phyloP scores from a whole-genome alignment of 352 stramenopile species.

The Elongisporangium undulatum region DNA sequence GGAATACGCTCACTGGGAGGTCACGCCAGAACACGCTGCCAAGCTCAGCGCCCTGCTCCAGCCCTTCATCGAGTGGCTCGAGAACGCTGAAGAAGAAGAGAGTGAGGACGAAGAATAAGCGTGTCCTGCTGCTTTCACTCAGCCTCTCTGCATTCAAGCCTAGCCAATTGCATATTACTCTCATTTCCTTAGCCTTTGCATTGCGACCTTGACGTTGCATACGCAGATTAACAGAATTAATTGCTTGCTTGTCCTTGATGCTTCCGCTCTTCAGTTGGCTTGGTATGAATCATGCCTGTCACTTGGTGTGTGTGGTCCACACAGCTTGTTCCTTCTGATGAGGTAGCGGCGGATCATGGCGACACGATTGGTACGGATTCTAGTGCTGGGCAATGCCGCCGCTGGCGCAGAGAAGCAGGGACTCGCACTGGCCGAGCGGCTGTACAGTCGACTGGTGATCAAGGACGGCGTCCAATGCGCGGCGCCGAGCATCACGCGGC shows the following conservation, averaged over 20 bases:
- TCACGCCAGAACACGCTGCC: constrained; percentile 82
- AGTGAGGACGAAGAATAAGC: constrained; percentile 64
- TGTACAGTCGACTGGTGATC: constrained; percentile 15
- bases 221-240: background rate
- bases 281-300: background rate
- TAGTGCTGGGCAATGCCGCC: constrained; percentile 70
- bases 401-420: constrained; percentile 77
- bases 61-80: constrained; percentile 96
- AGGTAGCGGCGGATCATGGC: background rate
- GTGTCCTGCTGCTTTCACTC: background rate
- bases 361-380: constrained; percentile 20
- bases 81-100: constrained; percentile 93
- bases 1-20: constrained; percentile 85
- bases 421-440: constrained; percentile 37
- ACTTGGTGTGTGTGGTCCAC: background rate
- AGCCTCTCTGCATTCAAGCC: background rate
- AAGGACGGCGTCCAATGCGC: background rate
- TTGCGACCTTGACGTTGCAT: background rate
- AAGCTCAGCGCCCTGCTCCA: constrained; percentile 86
- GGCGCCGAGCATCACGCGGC: constrained; percentile 21
- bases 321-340: background rate
- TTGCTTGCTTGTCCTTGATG: background rate
- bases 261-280: no score
- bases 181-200: background rate
- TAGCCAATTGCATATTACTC: background rate